Evolutionary conservation across 805 yeast genomes (phyloP).

Genomic region (Cyberlindnera samutprakarnensis): DNA sequence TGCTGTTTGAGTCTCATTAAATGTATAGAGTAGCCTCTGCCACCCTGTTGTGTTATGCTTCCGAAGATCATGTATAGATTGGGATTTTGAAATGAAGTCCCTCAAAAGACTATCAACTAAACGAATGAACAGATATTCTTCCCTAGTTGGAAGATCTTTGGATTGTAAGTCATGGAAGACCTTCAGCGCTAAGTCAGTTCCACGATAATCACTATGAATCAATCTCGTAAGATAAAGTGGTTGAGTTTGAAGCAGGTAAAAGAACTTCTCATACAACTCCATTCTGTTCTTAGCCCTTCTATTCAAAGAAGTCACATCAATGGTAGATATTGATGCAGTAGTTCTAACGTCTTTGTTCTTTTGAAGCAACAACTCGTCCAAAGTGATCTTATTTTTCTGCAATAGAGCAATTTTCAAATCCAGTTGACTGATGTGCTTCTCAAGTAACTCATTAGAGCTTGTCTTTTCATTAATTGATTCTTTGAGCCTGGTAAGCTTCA

Average conservation of each 20-base stretch:
- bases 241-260: constrained; percentile 79
- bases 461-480: constrained; percentile 66
- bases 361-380: constrained; percentile 56
- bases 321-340: constrained; percentile 7
- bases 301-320: constrained; percentile 23
- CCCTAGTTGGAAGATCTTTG: constrained; percentile 21
- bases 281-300: constrained; percentile 38
- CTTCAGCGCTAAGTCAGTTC: constrained; percentile 21
- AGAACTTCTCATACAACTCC: constrained; percentile 67
- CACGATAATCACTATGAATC: constrained; percentile 29
- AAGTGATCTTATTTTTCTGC: constrained; percentile 69
- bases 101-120: constrained; percentile 24
- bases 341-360: constrained; percentile 23
- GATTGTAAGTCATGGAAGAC: constrained; percentile 19
- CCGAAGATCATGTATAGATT: constrained; percentile 20
- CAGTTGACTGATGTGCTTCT: constrained; percentile 65
- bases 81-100: constrained; percentile 28
- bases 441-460: constrained; percentile 62
- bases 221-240: constrained; percentile 62
- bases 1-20: constrained; percentile 32
- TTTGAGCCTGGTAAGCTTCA: constrained; percentile 56
- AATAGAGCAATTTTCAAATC: constrained; percentile 73
- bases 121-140: constrained; percentile 20
- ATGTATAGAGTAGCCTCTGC: constrained; percentile 33
- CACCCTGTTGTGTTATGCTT: constrained; percentile 26